Base-by-base conservation (phyloP, 169 alveolate genomes). In the Cystoisospora suis region DNA sequence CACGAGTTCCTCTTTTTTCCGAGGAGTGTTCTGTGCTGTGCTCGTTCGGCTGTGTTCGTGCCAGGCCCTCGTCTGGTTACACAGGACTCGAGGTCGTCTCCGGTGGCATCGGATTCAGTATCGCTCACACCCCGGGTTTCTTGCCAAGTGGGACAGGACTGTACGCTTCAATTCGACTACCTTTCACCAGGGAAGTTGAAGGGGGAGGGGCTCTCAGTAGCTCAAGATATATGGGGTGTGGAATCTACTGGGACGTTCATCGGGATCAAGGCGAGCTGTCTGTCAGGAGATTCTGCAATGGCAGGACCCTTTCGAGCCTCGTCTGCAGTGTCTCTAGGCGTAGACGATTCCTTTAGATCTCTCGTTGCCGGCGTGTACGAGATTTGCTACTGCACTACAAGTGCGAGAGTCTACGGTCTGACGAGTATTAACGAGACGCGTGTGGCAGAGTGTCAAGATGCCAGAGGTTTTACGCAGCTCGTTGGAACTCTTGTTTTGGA, bases 321-420 rank as follows among this genome's bases (percentile, higher is more conserved):
- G 1, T 34, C 83, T 2, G 27, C 1, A 17, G 83, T 72, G 23
- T 7, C 36, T 9, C 83, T 72, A 2, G n/a, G 34, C 27, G 23
- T 23, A 53, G 29, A 53, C 65, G 23, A 53, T 12, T 23, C 23
- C 65, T 53, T 53, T 53, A 53, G 23, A 53, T n/a, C 36, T 0
- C 42, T 12, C 42, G 77, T 44, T 2, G 1, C 56, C 2, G 83
- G 83, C 32, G 27, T 72, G 36, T 72, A 72, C 83, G 83, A 72
- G 32, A 46, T 72, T 17, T 72, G 83, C 83, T 72, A 72, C 53
- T 72, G 83, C 83, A 72, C 23, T 32, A 34, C 49, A 20, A 32
- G 42, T 34, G 1, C 56, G 56, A 6, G 58, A 0, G 83, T 17
- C 27, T 6, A 4, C 56, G 32, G 38, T 15, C 17, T 5, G 56